Conservation (phyloP, 768 basidiomycete species). For the Ramaria sp. region DNA sequence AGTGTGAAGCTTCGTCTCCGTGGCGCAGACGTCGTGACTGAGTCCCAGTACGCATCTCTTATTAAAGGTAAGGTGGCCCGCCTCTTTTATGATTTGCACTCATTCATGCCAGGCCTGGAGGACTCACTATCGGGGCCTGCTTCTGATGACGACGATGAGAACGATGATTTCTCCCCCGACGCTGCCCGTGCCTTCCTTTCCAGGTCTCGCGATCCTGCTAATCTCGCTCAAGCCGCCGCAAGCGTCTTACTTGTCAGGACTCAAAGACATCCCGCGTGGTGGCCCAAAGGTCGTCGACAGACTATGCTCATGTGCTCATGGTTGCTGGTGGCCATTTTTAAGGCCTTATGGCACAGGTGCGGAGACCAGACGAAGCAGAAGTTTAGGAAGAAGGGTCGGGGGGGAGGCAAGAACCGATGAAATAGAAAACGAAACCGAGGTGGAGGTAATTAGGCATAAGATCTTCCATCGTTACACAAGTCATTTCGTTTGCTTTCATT, state of each 20-base stretch:
- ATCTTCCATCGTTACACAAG: slow-evolving; percentile 99
- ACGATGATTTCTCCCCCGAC: slow-evolving; percentile 41
- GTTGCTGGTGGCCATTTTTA: slow-evolving; percentile 97
- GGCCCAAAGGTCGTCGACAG: slow-evolving; percentile 63
- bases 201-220: slow-evolving; percentile 38
- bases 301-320: slow-evolving; percentile 96
- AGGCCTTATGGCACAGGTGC: slow-evolving; percentile 74
- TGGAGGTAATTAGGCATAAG: slow-evolving; percentile 79
- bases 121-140: slow-evolving; percentile 91
- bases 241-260: slow-evolving; percentile 42
- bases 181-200: slow-evolving; percentile 57
- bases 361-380: slow-evolving; percentile 36
- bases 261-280: slow-evolving; percentile 53
- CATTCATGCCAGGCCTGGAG: slow-evolving; percentile 42
- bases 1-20: slow-evolving; percentile 78
- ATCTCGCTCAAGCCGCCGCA: slow-evolving; percentile 41
- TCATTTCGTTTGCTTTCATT: slow-evolving; percentile 29
- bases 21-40: slow-evolving; percentile 52
- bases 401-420: slow-evolving; percentile 37
- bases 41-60: slow-evolving; percentile 63
- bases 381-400: slow-evolving; percentile 23
- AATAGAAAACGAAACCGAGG: slow-evolving; percentile 62
- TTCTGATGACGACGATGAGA: slow-evolving; percentile 44
- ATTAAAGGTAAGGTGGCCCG: slow-evolving; percentile 58
- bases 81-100: background rate